A percentile compares a stretch with the other conserved stretches of the same genome.
Evolutionary conservation across 192 early-diverging fungal genomes (phyloP).

Genomic region (Backusella psychrophila): DNA sequence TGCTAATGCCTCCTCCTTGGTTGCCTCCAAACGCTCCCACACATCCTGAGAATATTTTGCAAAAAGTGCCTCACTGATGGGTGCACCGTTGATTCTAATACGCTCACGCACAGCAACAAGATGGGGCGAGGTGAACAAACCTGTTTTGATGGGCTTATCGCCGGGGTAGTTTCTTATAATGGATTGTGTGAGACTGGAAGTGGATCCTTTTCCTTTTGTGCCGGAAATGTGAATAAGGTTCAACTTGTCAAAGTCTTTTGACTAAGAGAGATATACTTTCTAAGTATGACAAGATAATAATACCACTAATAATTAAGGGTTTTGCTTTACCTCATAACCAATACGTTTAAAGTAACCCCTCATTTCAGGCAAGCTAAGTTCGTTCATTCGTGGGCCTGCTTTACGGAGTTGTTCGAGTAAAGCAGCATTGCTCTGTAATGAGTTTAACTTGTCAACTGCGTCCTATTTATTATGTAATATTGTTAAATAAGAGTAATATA

Average conservation of each 20-base stretch:
- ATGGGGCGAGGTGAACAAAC: constrained; percentile 93
- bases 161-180: constrained; percentile 56
- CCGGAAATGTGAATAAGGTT: constrained; percentile 82
- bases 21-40: constrained; percentile 69
- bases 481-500: no score
- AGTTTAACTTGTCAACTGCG: constrained; percentile 79
- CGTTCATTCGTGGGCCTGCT: constrained; percentile 59
- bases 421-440: constrained; percentile 84
- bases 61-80: constrained; percentile 71
- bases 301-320: constrained; percentile 4
- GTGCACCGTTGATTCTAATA: constrained; percentile 87
- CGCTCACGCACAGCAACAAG: constrained; percentile 89
- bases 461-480: constrained; percentile 43
- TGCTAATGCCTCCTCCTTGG: constrained; percentile 39
- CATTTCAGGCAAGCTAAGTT: constrained; percentile 65
- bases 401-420: constrained; percentile 69
- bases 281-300: constrained; percentile 4
- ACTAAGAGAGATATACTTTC: constrained; percentile 26
- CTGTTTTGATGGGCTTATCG: constrained; percentile 46
- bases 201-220: constrained; percentile 88
- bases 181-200: constrained; percentile 79
- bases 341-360: constrained; percentile 57
- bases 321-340: constrained; percentile 67
- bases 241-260: constrained; percentile 69
- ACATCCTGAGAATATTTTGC: constrained; percentile 86